Base-by-base conservation (phyloP, 352 stramenopile genomes). In the Phytophthora pluvialis region DNA sequence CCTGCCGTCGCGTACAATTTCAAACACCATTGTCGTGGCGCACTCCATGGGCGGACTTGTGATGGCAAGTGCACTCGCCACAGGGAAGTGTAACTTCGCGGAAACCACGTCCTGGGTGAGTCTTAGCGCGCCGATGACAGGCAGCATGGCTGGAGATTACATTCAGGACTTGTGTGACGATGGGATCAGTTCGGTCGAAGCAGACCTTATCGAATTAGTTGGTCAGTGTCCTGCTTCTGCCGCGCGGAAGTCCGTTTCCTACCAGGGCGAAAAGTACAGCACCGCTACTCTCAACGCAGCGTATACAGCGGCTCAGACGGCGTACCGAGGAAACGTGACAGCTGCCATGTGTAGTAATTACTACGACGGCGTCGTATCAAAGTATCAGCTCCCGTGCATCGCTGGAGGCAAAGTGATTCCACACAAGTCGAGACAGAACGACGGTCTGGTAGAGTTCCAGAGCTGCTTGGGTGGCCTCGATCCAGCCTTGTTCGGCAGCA, bases 381-480 rank as follows among this genome's bases (percentile, higher is more conserved):
- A 57, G 9, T 72, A 70, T 26, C 35, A 60, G n/a, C 5, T 15
- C 9, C 33, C 45, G 5, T 54, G 51, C 9, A 33, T 67, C 2
- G 4, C 71, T 3, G 54, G 53, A 13, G 69, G 57, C 1, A 46
- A n/a, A 13, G n/a, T 67, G 33, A 63, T 72, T 5, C 61, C 61
- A 0, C 70, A 79, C 51, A 65, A 73, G 32, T 75, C 71, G 8
- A 47, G 46, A 13, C 29, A 63, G 31, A 77, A 72, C 32, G 68
- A 76, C 33, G 57, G 39, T 0, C n/a, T 72, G 2, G 63, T 81
- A 1, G 67, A 79, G 32, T 80, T 73, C 44, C 47, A 78, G 43
- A 80, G 72, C 60, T 81, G 72, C 38, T 39, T 60, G 7, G 62
- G 43, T 6, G 67, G 62, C 5, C 48, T 82, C 6, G 57, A 70